Evolutionary conservation across 1,284 basidiomycete species (phyloP), one percentile per base, ranked within the genome.

Genomic region (Boletellus sp.): DNA sequence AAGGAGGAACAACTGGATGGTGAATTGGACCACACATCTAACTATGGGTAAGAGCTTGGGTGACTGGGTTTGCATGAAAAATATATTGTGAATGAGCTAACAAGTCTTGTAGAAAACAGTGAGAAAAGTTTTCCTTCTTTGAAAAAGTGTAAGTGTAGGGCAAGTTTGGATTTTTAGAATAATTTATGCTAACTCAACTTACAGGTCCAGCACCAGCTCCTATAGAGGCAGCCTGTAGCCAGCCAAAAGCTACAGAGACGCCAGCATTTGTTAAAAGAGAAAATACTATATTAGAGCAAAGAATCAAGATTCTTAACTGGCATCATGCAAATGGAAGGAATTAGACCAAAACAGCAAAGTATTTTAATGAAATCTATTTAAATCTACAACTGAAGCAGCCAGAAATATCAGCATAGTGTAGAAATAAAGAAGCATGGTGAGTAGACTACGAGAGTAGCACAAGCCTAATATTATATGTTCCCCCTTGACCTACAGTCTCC

Each of bases 301-400:
- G 13, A 17, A 48, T 53, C 16, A 30, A 50, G 10, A 50, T 50
- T 8, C 43, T 53, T 7, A 14, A 53, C 13, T 53, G 38, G 51
- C 35, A 47, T n/a, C 36, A 48, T 27, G n/a, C 14, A 6, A 45
- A 51, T 20, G 20, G 42, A 0, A 2, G 36, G 9, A 44, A 23
- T 32, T 41, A 53, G 22, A 33, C 3, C 0, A 47, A 52, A 35
- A 52, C 38, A 0, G 41, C 27, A 16, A 20, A 8, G 1, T 17
- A 53, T 40, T 54, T 54, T 20, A 8, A 49, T 16, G 0, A 2
- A 11, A 32, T 39, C 2, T 44, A 53, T 26, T 41, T 41, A 2
- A 40, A 10, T 3, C 43, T 53, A 19, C 21, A 29, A 0, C 26
- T 50, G 2, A 36, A 26, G 9, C 45, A 53, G 16, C 48, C 36